Evolutionary conservation across 306 rosid species (phyloP), one percentile per base, ranked within the genome.

Genomic region (Cucurbita maxima): DNA sequence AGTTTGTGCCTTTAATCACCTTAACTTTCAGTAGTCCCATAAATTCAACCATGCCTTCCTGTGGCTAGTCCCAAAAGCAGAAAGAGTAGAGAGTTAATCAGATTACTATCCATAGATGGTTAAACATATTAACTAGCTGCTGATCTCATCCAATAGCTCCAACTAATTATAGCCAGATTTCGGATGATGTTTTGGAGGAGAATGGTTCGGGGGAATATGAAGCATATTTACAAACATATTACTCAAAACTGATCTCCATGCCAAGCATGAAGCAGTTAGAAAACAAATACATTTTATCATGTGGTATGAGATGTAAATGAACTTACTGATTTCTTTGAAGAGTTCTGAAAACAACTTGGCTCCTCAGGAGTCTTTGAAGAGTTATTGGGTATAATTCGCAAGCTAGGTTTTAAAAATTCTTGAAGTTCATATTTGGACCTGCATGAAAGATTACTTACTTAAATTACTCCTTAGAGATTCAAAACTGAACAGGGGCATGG

Each of bases 41-140:
- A 79, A 89, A 94, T 84, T 91, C 97, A 37, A 89, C 88, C 99
- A 91, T 84, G 78, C 95, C 99, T 78, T 91, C 91, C 94, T 94
- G 97, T 74, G 48, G 77, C 77, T 77, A 81, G 67, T 56, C 74
- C 75, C 76, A 79, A 84, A 71, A 76, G 64, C 84, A 83, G 83
- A 77, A 81, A 63, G 44, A 80, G 69, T 55, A 3, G 5, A 48
- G 34, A 54, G 7, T 45, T 75, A 57, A 74, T 20, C 34, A 8
- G 40, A 10, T 37, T 41, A 72, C 63, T 37, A 37, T 30, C 18
- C 43, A 10, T 44, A 18, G 37, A 67, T 19, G 54, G 30, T 51
- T 50, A 30, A 67, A 6, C 19, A 20, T 43, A 66, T 4, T 67
- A 67, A 52, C 45, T 60, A 63, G 70, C 14, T 9, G 15, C 70